Base-by-base conservation (phyloP, 352 stramenopile species). In the Phytopythium delawarense region DNA sequence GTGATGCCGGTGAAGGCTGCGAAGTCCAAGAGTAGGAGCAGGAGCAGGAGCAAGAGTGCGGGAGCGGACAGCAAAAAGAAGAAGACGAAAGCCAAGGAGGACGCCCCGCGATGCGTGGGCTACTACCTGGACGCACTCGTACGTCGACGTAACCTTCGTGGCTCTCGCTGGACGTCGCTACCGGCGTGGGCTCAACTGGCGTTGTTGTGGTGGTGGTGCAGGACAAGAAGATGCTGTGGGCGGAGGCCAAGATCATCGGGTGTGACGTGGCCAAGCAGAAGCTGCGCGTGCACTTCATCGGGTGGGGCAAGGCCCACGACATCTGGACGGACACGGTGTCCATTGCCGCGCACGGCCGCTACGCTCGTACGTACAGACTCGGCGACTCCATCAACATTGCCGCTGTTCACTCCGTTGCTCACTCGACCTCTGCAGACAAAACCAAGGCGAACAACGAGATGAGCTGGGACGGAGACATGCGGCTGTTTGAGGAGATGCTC, bases 181-280 rank as follows among this genome's bases (percentile, higher is more conserved):
- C 28, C 28, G 28, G 28, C 28, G 28, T 40, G 30, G 30, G 1
- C 15, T 46, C n/a, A 48, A 48, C 20, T 0, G 1, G 46, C 35
- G 5, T 11, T 9, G 2, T 13, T 9, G 2, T 13, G 2, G n/a
- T 44, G 30, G 32, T 25, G 1, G 2, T 52, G 15, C 32, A 85
- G 76, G 84, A 93, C 63, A 80, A 73, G 64, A 88, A 90, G 51
- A 86, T 84, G 69, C 49, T 85, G 20, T 93, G 84, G 84, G 78
- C 67, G 9, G 76, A 89, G 59, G 84, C 80, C 44, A 74, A 76
- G 57, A 93, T 93, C 61, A 76, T 91, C 48, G 73, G 72, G 34
- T 89, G 81, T 61, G 79, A 91, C 56, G 37, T 78, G 6, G 67
- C 51, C 16, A 79, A 79, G 53, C 69, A 87, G 55, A 84, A 84